phyloP scores from a whole-genome alignment of 768 basidiomycete species.

The Rhizopogon sp. region DNA sequence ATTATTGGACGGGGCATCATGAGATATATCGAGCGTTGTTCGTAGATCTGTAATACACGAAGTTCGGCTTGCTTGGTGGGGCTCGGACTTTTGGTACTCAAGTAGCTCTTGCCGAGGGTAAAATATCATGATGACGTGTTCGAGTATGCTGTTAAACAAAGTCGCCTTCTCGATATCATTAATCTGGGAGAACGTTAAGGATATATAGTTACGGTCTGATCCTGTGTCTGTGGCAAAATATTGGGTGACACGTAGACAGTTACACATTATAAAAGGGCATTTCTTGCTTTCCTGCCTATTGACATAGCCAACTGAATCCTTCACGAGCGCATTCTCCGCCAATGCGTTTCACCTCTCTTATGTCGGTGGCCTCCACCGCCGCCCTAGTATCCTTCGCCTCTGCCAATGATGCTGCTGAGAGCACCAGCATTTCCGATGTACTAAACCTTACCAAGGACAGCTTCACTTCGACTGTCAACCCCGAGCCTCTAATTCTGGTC shows the following conservation, averaged over 20 bases:
- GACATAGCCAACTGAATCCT: constrained; percentile 10
- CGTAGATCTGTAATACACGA: neutral
- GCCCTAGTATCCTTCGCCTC: constrained; percentile 49
- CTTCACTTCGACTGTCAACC: constrained; percentile 62
- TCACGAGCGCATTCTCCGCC: constrained; percentile 15
- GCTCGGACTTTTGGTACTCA: too few species aligned
- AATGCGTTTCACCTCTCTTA: constrained; percentile 60
- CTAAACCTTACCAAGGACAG: constrained; percentile 62
- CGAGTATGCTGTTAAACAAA: too few species aligned
- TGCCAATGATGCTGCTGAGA: constrained; percentile 39
- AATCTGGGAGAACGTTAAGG: too few species aligned
- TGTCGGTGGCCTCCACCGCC: constrained; percentile 48
- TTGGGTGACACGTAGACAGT: constrained; percentile 26
- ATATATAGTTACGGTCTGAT: too few species aligned
- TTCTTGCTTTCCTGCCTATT: constrained; percentile 8
- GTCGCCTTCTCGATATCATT: too few species aligned
- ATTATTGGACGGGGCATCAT: neutral
- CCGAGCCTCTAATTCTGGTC: constrained; percentile 76
- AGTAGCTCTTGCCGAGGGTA: too few species aligned
- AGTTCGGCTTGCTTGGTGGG: too few species aligned
- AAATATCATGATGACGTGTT: too few species aligned
- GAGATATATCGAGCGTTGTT: neutral
- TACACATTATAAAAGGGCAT: constrained; percentile 17
- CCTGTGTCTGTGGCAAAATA: neutral
- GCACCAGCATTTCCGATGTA: constrained; percentile 64